Percentiles rank a stretch among this genome's conserved stretches.
phyloP scores from a whole-genome alignment of 116 monocot genomes.

The Phalaenopsis hybrid region DNA sequence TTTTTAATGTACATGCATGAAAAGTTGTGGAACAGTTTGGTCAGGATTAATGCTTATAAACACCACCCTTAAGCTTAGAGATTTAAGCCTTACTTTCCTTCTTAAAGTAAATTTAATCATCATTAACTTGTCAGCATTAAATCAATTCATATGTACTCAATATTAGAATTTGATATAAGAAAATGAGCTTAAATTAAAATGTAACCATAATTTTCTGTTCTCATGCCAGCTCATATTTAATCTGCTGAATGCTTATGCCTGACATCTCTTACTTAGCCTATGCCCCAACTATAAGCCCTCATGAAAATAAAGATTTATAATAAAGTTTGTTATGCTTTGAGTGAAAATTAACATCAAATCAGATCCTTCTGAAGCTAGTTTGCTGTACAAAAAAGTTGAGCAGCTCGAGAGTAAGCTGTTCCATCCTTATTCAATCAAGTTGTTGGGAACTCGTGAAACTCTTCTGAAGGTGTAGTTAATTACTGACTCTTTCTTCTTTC shows the following conservation, averaged over 20 bases:
- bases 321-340: neutral
- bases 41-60: neutral
- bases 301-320: slow-evolving; percentile 3
- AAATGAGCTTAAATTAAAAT: neutral
- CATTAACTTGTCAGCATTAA: neutral
- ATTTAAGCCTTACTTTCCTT: neutral
- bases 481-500: neutral
- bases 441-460: slow-evolving; percentile 71
- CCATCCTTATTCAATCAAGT: slow-evolving; percentile 51
- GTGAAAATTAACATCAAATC: slow-evolving; percentile 36
- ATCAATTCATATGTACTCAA: neutral
- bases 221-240: neutral
- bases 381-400: slow-evolving; percentile 56
- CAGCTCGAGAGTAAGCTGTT: slow-evolving; percentile 45
- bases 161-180: neutral
- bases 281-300: too few relatives aligned
- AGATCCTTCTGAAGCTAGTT: slow-evolving; percentile 57
- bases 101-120: neutral
- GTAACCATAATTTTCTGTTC: neutral
- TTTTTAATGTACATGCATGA: neutral
- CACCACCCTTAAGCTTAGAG: neutral
- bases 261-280: too few relatives aligned
- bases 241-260: too few relatives aligned
- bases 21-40: neutral
- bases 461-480: slow-evolving; percentile 64